phyloP scores from a whole-genome alignment of 805 yeast genomes.

The Starmerella riodocensis region DNA sequence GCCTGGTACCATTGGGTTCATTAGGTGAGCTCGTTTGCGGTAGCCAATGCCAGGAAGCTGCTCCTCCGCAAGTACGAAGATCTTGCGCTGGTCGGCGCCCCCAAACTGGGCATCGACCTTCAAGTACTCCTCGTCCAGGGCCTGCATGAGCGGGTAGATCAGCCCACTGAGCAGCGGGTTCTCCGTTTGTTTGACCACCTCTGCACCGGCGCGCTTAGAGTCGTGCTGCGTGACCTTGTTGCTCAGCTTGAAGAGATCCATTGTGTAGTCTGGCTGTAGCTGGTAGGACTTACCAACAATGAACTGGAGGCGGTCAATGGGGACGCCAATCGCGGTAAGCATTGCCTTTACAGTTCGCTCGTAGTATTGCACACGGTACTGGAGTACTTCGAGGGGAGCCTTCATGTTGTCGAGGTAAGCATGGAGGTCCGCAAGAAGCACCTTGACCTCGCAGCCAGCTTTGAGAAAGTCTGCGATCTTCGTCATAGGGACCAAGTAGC shows the following conservation, averaged over 20 bases:
- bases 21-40: conserved; percentile 93
- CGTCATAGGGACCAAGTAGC: conserved; percentile 96
- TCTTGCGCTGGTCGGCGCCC: conserved; percentile 97
- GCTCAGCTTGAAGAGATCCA: conserved; percentile 79
- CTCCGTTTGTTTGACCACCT: conserved; percentile 93
- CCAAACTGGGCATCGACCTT: conserved; percentile 92
- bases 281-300: conserved; percentile 88
- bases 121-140: conserved; percentile 84
- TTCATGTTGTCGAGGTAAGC: conserved; percentile 97
- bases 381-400: conserved; percentile 87
- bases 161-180: conserved; percentile 88
- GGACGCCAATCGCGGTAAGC: conserved; percentile 73
- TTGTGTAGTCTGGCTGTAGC: conserved; percentile 56
- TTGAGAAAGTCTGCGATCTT: conserved; percentile 86
- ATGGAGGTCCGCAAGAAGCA: conserved; percentile 86
- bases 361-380: conserved; percentile 80
- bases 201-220: conserved; percentile 98
- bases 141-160: conserved; percentile 97
- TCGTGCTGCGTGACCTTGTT: conserved; percentile 85
- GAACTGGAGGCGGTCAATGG: conserved; percentile 75
- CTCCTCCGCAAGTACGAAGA: conserved; percentile 93
- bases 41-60: conserved; percentile 75
- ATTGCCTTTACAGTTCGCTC: conserved; percentile 74
- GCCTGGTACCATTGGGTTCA: conserved; percentile 99
- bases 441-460: conserved; percentile 92